Conservation (phyloP, 495 filamentous ascomycete genomes). For the Symbiotaphrina buchneri region DNA sequence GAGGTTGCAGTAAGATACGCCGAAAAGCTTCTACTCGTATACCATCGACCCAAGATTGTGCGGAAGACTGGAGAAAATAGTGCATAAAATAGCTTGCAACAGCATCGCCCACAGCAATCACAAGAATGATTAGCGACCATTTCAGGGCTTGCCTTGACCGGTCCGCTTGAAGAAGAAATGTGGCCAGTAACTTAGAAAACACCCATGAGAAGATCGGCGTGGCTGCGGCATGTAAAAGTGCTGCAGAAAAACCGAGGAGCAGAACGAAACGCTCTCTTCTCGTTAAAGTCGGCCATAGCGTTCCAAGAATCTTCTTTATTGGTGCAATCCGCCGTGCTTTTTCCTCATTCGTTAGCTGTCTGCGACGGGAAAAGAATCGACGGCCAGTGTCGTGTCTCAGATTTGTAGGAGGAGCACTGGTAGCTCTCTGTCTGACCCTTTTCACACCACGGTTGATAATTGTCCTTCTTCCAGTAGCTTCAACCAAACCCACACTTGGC, state of each 20-base stretch:
- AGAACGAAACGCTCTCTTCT: constrained; percentile 27
- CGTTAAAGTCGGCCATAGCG: constrained; percentile 46
- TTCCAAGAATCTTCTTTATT: constrained; percentile 38
- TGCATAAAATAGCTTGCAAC: constrained; percentile 38
- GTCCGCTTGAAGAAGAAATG: constrained; percentile 24
- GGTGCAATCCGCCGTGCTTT: constrained; percentile 14
- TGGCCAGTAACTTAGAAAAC: constrained; percentile 48
- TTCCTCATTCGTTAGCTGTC: constrained; percentile 2
- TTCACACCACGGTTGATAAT: no score
- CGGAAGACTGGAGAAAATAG: constrained; percentile 45
- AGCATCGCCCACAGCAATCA: constrained; percentile 42
- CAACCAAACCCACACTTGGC: no score
- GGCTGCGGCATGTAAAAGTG: constrained; percentile 38
- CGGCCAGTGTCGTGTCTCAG: no score
- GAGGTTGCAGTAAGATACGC: constrained; percentile 57
- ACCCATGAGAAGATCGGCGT: constrained; percentile 62
- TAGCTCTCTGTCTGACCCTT: no score
- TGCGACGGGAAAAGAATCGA: no score
- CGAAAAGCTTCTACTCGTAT: constrained; percentile 45
- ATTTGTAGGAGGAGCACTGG: no score
- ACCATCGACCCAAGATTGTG: constrained; percentile 58
- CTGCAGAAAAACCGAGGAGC: constrained; percentile 32
- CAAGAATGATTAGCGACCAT: constrained; percentile 52
- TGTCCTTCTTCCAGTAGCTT: no score
- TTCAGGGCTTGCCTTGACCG: constrained; percentile 23